Conservation (phyloP, 331 rosid genomes). For the Rhamnella rubrinervis region DNA sequence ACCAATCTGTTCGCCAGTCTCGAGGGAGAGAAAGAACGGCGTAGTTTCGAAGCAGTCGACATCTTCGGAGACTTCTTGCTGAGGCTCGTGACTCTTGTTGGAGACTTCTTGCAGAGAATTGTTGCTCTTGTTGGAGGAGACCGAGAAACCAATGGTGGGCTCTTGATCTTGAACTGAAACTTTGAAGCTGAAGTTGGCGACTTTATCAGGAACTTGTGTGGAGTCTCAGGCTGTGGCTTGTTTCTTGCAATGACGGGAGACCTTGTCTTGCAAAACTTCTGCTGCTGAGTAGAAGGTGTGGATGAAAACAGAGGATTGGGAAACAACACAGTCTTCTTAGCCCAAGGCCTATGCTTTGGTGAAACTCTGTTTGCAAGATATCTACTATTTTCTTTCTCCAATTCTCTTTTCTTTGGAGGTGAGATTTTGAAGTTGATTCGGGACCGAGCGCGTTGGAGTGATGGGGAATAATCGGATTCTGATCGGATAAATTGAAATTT, state of each 20-base stretch:
- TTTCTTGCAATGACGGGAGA: slow-evolving; percentile 66
- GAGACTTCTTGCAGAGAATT: slow-evolving; percentile 43
- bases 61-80: slow-evolving; percentile 25
- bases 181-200: slow-evolving; percentile 58
- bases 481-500: slow-evolving; percentile 30
- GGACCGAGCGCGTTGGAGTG: slow-evolving; percentile 68
- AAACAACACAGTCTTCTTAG: slow-evolving; percentile 69
- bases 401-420: slow-evolving; percentile 63
- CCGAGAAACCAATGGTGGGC: slow-evolving; percentile 51
- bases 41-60: slow-evolving; percentile 53
- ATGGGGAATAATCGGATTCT: slow-evolving; percentile 42
- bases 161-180: slow-evolving; percentile 56
- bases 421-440: slow-evolving; percentile 77
- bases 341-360: slow-evolving; percentile 78
- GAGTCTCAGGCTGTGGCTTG: slow-evolving; percentile 31
- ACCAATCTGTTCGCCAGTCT: slow-evolving; percentile 65
- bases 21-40: slow-evolving; percentile 79
- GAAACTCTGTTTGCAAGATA: slow-evolving; percentile 70
- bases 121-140: slow-evolving; percentile 44
- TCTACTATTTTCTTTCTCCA: slow-evolving; percentile 45
- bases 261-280: slow-evolving; percentile 59
- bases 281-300: slow-evolving; percentile 42
- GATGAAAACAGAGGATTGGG: slow-evolving; percentile 86
- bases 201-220: slow-evolving; percentile 70
- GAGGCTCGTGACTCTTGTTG: neutral